Conservation (phyloP, 331 rosid genomes). For the Rhamnella rubrinervis region DNA sequence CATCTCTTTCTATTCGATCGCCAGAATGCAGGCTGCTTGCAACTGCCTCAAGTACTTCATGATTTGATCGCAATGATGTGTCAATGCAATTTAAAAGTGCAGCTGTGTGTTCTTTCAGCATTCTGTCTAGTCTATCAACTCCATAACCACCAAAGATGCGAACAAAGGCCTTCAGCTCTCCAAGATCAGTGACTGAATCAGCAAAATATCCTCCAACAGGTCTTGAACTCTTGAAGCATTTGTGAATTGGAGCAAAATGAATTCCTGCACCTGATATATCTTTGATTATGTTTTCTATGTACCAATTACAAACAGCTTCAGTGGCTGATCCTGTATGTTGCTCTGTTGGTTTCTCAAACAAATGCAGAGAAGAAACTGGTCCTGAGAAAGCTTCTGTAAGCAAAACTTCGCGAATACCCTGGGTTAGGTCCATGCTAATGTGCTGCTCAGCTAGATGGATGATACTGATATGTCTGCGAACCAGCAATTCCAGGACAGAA, state of each 20-base stretch:
- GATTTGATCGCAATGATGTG: constrained; percentile 84
- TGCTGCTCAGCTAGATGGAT: constrained; percentile 98
- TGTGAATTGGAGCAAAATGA: constrained; percentile 86
- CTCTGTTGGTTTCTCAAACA: constrained; percentile 81
- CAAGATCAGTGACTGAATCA: constrained; percentile 84
- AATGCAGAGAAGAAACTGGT: constrained; percentile 91
- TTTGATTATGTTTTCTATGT: constrained; percentile 88
- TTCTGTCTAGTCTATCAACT: constrained; percentile 83
- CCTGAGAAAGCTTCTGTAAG: constrained; percentile 91
- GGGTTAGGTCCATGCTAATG: constrained; percentile 96
- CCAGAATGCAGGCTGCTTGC: constrained; percentile 87
- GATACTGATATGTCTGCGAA: constrained; percentile 79
- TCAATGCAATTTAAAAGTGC: constrained; percentile 96
- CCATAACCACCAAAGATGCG: constrained; percentile 94
- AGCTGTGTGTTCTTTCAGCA: constrained; percentile 97
- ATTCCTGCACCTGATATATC: constrained; percentile 94
- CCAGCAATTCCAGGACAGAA: constrained; percentile 78
- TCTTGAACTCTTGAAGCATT: constrained; percentile 92
- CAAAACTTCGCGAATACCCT: constrained; percentile 90
- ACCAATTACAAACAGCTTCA: constrained; percentile 92
- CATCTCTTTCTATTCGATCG: constrained; percentile 83
- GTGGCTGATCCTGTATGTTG: constrained; percentile 91
- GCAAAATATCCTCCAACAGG: constrained; percentile 99
- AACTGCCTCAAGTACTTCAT: constrained; percentile 79
- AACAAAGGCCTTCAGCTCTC: constrained; percentile 83